Percentiles rank a stretch among this genome's conserved stretches.
Evolutionary conservation across 164 flowering plant species (phyloP).

Genomic region (Vitis riparia): DNA sequence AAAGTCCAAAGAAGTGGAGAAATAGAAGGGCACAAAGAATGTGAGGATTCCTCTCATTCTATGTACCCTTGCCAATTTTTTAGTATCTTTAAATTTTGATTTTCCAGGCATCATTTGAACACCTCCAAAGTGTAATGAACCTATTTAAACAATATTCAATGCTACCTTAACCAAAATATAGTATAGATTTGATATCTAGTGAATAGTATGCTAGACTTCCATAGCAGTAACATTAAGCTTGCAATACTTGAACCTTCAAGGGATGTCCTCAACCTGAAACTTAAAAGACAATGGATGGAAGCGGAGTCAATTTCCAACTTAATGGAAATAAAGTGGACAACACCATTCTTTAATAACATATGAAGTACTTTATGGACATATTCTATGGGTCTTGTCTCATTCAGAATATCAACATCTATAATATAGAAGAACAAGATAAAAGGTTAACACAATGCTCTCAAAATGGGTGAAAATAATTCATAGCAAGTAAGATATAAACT

Average conservation of each 20-base stretch:
- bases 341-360: slow-evolving; percentile 53
- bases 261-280: slow-evolving; percentile 58
- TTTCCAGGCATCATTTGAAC: no score
- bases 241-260: background rate
- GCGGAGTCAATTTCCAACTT: slow-evolving; percentile 86
- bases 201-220: background rate
- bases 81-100: no score
- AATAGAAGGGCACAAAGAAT: no score
- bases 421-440: slow-evolving; percentile 44
- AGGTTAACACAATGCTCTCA: slow-evolving; percentile 3
- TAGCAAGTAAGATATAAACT: background rate
- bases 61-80: no score
- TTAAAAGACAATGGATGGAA: slow-evolving; percentile 81
- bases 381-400: slow-evolving; percentile 81
- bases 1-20: no score
- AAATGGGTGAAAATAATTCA: background rate
- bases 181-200: background rate
- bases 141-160: no score
- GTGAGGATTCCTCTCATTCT: no score
- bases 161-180: no score
- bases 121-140: no score
- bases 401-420: slow-evolving; percentile 78
- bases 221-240: background rate
- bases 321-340: slow-evolving; percentile 78
- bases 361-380: slow-evolving; percentile 64